Conservation (phyloP, 345 rosid genomes). For the Passiflora organensis region DNA sequence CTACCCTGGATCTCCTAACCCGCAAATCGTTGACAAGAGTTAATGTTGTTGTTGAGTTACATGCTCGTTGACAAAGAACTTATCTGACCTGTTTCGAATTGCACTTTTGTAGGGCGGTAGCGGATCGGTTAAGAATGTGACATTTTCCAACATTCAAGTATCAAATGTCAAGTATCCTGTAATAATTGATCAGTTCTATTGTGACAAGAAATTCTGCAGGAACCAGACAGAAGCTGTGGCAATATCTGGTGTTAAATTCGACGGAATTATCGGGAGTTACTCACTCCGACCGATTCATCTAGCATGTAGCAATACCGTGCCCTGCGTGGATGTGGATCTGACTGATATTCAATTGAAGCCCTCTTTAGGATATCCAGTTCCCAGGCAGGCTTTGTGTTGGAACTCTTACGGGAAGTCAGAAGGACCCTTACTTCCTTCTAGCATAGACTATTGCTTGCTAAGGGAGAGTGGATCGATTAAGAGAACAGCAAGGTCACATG, state of each 20-base stretch:
- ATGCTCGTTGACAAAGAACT: too few species aligned
- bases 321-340: constrained; percentile 69
- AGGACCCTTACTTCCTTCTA: constrained; percentile 72
- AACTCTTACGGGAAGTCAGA: constrained; percentile 77
- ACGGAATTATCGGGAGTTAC: constrained; percentile 61
- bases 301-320: constrained; percentile 66
- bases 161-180: constrained; percentile 61
- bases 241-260: constrained; percentile 54
- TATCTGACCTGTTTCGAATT: not conserved
- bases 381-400: constrained; percentile 55
- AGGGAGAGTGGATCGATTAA: constrained; percentile 32
- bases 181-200: constrained; percentile 79
- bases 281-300: constrained; percentile 57
- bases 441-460: constrained; percentile 67
- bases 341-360: constrained; percentile 55
- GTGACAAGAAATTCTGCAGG: constrained; percentile 68
- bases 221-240: constrained; percentile 74
- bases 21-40: too few species aligned
- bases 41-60: too few species aligned
- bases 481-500: constrained; percentile 48
- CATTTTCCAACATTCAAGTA: constrained; percentile 71
- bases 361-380: constrained; percentile 27
- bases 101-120: constrained; percentile 52
- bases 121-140: constrained; percentile 68
- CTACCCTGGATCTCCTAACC: too few species aligned